phyloP scores from a whole-genome alignment of 306 rosid species.

The Quercus parvula region DNA sequence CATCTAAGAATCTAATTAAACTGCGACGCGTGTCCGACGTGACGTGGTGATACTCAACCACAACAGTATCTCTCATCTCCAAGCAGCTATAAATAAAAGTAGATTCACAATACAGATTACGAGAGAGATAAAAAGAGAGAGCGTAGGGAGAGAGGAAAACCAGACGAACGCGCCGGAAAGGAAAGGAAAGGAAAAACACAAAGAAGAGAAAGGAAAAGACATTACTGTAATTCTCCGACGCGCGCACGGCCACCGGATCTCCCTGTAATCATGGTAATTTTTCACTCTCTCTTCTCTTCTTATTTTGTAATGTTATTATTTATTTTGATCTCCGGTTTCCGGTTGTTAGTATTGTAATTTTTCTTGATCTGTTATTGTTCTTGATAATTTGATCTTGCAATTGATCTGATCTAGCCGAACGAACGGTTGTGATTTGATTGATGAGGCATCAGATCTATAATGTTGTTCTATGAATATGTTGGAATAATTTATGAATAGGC shows the following conservation, averaged over 20 bases:
- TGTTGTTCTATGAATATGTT: not conserved
- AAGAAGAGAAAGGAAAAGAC: not conserved
- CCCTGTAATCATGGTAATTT: conserved; percentile 26
- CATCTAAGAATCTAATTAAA: not conserved
- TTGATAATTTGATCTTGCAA: not conserved
- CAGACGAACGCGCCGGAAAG: not conserved
- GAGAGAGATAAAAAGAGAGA: not conserved
- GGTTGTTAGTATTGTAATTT: not conserved
- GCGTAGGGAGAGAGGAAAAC: not conserved
- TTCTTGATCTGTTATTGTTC: not conserved
- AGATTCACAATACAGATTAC: not conserved
- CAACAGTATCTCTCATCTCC: not conserved
- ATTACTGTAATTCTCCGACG: conserved; percentile 11
- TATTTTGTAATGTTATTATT: not conserved
- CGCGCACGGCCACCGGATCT: conserved; percentile 17
- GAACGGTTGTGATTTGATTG: not conserved
- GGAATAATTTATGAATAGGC: too few relatives aligned
- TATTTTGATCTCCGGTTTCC: not conserved
- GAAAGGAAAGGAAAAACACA: not conserved
- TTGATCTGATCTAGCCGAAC: not conserved
- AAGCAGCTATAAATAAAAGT: not conserved
- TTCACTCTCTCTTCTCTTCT: not conserved
- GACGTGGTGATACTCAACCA: not conserved
- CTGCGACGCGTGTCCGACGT: not conserved
- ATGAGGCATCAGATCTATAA: not conserved